A percentile compares a stretch with the other conserved stretches of the same genome.
Evolutionary conservation across 768 basidiomycete species (phyloP).

Genomic region (Suillus spraguei): DNA sequence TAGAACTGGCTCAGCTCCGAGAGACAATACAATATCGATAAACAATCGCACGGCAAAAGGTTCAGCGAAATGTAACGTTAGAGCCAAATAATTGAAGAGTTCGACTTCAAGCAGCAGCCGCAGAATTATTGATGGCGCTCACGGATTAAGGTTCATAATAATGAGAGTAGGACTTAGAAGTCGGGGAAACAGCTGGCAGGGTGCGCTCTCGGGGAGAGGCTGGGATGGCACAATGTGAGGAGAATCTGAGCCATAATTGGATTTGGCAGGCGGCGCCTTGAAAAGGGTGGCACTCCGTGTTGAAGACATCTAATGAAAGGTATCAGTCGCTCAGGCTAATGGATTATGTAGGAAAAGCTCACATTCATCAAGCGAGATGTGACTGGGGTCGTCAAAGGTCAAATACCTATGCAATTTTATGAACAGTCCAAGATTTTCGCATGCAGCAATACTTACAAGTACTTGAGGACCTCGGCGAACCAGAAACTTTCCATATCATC

Average conservation of each 20-base stretch:
- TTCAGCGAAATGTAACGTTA: background rate
- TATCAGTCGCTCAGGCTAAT: background rate
- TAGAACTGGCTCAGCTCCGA: background rate
- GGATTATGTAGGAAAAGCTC: background rate
- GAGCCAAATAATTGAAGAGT: background rate
- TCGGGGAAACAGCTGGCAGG: conserved; percentile 13
- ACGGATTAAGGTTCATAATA: background rate
- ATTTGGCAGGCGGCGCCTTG: conserved; percentile 51
- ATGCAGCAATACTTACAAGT: conserved; percentile 48
- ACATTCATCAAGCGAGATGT: conserved; percentile 70
- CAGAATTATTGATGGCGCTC: background rate
- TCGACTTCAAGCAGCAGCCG: background rate
- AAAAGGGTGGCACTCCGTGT: conserved; percentile 76
- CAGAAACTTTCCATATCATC: conserved; percentile 71
- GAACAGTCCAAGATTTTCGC: background rate
- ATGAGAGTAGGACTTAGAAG: background rate
- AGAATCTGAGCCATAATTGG: conserved; percentile 35
- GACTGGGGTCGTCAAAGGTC: conserved; percentile 71
- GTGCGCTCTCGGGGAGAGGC: conserved; percentile 2
- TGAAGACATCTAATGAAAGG: conserved; percentile 55
- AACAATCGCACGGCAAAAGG: background rate
- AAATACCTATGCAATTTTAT: conserved; percentile 50
- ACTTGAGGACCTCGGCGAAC: conserved; percentile 78
- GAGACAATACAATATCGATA: background rate
- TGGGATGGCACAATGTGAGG: background rate